Conservation (phyloP, 2,329 filamentous ascomycete genomes). For the Aureobasidium melanogenum region DNA sequence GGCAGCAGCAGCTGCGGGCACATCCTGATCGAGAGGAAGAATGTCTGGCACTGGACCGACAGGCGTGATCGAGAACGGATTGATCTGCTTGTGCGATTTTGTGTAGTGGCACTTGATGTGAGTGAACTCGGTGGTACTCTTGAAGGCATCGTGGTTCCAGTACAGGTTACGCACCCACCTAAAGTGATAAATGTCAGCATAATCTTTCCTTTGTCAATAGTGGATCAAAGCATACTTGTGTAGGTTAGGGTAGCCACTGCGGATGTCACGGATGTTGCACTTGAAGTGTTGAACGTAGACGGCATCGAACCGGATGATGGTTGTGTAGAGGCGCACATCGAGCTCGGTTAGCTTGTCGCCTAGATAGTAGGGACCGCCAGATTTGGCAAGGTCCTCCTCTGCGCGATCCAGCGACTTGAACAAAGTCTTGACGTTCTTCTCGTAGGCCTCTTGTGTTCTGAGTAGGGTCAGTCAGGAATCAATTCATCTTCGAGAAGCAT, state of each 20-base stretch:
- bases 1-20: slow-evolving; percentile 38
- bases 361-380: slow-evolving; percentile 38
- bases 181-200: neutral
- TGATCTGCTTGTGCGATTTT: slow-evolving; percentile 57
- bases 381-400: slow-evolving; percentile 33
- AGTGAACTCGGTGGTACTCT: slow-evolving; percentile 77
- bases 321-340: slow-evolving; percentile 45
- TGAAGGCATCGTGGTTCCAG: slow-evolving; percentile 72
- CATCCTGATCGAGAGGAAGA: slow-evolving; percentile 68
- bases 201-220: neutral
- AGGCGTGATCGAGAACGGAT: slow-evolving; percentile 64
- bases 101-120: slow-evolving; percentile 84
- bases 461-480: slow-evolving; percentile 14
- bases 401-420: slow-evolving; percentile 42
- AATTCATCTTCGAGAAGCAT: neutral
- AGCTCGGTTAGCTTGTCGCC: slow-evolving; percentile 40
- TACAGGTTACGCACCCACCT: slow-evolving; percentile 74
- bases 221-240: slow-evolving; percentile 40
- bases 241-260: slow-evolving; percentile 70
- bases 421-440: slow-evolving; percentile 35
- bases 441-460: slow-evolving; percentile 41
- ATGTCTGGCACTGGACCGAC: slow-evolving; percentile 79
- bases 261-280: slow-evolving; percentile 78
- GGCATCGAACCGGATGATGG: slow-evolving; percentile 53
- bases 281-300: slow-evolving; percentile 55